Evolutionary conservation across 257 asterid genomes (phyloP).

Genomic region (Phtheirospermum japonicum): DNA sequence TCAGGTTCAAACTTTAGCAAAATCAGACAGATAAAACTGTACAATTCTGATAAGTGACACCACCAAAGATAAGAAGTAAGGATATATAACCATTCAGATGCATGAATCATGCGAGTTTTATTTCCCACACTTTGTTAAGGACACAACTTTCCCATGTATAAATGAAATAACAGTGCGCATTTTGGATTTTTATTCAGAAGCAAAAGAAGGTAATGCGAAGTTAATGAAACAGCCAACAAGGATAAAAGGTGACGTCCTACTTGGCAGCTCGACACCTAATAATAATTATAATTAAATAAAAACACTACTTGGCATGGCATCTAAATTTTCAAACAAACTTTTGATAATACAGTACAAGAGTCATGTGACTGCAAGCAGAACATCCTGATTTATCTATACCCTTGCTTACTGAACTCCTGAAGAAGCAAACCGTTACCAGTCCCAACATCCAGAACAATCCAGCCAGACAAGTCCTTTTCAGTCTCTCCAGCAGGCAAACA

Average conservation of each 20-base stretch:
- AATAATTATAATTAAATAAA: neutral
- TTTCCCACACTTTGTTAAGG: slow-evolving; percentile 5
- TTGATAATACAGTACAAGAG: neutral
- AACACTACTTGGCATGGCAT: slow-evolving; percentile 9
- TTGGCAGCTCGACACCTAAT: neutral
- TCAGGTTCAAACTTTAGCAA: slow-evolving; percentile 12
- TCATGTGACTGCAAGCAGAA: slow-evolving; percentile 23
- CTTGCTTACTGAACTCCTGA: slow-evolving; percentile 90
- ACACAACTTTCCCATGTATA: slow-evolving; percentile 6
- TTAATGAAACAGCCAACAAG: slow-evolving; percentile 18
- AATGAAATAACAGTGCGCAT: neutral
- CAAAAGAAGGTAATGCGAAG: neutral
- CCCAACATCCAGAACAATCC: slow-evolving; percentile 94
- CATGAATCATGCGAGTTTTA: neutral
- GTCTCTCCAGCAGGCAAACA: slow-evolving; percentile 45
- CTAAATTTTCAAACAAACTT: slow-evolving; percentile 4
- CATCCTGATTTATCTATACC: slow-evolving; percentile 52
- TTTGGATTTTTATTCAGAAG: neutral
- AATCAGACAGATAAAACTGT: slow-evolving; percentile 11
- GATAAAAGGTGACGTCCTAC: neutral
- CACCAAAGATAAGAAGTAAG: slow-evolving; percentile 2
- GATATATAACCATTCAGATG: neutral
- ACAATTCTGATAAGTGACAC: neutral
- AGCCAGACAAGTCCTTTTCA: slow-evolving; percentile 63
- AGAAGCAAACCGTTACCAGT: slow-evolving; percentile 98